Evolutionary conservation across 129 eudicot species (phyloP), one percentile per base, ranked within the genome.

Genomic region (Apium graveolens): DNA sequence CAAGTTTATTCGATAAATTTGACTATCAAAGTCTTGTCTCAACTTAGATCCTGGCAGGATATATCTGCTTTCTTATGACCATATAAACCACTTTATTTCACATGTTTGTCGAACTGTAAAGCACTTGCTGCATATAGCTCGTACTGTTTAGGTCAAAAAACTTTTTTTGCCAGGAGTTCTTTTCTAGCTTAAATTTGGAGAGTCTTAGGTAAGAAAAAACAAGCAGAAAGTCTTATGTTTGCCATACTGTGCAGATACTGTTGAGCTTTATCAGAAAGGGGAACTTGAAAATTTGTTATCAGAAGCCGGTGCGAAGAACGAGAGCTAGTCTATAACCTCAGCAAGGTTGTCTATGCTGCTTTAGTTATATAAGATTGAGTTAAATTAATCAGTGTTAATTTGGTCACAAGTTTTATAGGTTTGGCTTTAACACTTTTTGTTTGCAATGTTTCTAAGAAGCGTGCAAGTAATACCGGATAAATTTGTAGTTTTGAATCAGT

Each of bases 251-350:
- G 82, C 96, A 93, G 98, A 93, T 71, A 86, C 91, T 24, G 81
- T 88, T 38, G 84, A 87, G 86, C 88, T 93, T 57, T 81, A 91
- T 79, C 81, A 86, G 49, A 84, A 91, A 66, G 98, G 98, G 69
- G 93, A 90, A 78, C 98, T 94, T 39, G 97, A 91, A 84, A 75
- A 87, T 46, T 77, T 94, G 88, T 76, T 94, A 42, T 84, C 87
- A 0, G 93, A 89, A 81, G 93, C 97, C 39, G 86, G 88, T 26
- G 79, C 39, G n/a, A 80, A 83, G 46, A 45, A 81, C 24, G 76
- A 85, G 53, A 77, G 51, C 76, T 82, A 83, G 31, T 68, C 81
- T 34, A 31, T 31, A 32, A 70, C 26, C 43, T 70, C 11, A 24
- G 18, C 41, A 66, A 66, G 72, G 72, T 14, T 66, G 39, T 65